phyloP scores from a whole-genome alignment of 2,329 filamentous ascomycete genomes.

The Colletotrichum graminicola region DNA sequence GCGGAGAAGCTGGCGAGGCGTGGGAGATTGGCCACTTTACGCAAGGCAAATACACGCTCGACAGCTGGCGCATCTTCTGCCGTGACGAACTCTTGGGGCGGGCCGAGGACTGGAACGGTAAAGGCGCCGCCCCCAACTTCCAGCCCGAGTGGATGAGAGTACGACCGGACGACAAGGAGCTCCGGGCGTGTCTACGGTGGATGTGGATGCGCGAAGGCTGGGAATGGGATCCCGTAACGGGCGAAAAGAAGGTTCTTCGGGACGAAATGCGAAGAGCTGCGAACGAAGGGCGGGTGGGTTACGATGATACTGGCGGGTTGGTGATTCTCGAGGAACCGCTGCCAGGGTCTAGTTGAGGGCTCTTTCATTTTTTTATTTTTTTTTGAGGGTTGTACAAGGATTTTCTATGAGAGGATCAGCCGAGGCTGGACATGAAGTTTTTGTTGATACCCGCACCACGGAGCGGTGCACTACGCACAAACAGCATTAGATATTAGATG shows the following conservation, averaged over 20 bases:
- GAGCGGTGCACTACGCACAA: constrained; percentile 20
- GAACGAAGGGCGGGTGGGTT: constrained; percentile 67
- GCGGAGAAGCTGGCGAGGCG: constrained; percentile 53
- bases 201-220: constrained; percentile 92
- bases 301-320: constrained; percentile 63
- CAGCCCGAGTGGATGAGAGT: constrained; percentile 94
- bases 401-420: not conserved
- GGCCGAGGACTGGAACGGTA: constrained; percentile 75
- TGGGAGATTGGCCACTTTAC: constrained; percentile 93
- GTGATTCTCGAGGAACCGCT: constrained; percentile 50
- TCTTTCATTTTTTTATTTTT: not conserved
- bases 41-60: constrained; percentile 84
- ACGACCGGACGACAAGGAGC: constrained; percentile 84
- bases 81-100: constrained; percentile 79
- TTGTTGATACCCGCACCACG: constrained; percentile 36
- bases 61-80: constrained; percentile 95
- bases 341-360: not conserved
- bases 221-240: constrained; percentile 82
- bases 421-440: constrained; percentile 17
- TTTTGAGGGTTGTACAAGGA: not conserved
- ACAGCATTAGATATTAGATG: not conserved
- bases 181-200: constrained; percentile 89
- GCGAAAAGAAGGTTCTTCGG: constrained; percentile 67
- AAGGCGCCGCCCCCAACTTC: constrained; percentile 65
- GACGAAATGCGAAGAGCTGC: constrained; percentile 68